Evolutionary conservation across 2,329 filamentous ascomycete species (phyloP), one percentile per base, ranked within the genome.

Genomic region (Xylaria sp.): DNA sequence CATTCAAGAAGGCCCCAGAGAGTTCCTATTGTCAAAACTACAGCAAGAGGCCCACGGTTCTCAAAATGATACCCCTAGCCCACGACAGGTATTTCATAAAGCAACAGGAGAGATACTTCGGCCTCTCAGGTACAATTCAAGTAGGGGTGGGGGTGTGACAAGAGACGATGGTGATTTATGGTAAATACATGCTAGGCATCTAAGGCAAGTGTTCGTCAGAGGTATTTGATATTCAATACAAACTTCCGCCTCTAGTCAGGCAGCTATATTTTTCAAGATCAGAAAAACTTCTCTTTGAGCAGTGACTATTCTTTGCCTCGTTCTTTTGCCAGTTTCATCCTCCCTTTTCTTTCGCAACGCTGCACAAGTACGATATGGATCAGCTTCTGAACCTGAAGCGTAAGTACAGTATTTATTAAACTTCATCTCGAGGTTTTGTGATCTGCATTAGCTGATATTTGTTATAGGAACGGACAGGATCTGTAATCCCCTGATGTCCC

Each of bases 71-170:
- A 21, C 8, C 12, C 33, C 43, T 43, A 40, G 57, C 23, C 54
- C 55, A 17, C 61, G 57, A 35, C 42, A 42, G 47, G 57, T 64
- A 4, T 64, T 64, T 21, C 61, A 65, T 15, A 64, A 56, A 15
- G 61, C 52, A 3, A 64, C 59, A 35, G 57, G 50, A 17, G 65
- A 69, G 37, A 61, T 61, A 37, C 50, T 69, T 14, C 53, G 58
- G 38, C 55, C 62, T 21, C 43, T 58, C 4, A 65, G 52, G 23
- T 63, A 68, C 25, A 59, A 67, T 14, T 57, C 53, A 23, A 64
- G 57, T 49, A 50, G 49, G 54, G 23, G 4, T 31, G 61, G 50
- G 61, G 62, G 49, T 12, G 50, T 21, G 33, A 19, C 6, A 40
- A n/a, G 21, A 50, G 50, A 9, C 42, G 14, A 28, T 38, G 50